Evolutionary conservation across 352 stramenopile species (phyloP).

Genomic region (Phytophthora agathidicida): DNA sequence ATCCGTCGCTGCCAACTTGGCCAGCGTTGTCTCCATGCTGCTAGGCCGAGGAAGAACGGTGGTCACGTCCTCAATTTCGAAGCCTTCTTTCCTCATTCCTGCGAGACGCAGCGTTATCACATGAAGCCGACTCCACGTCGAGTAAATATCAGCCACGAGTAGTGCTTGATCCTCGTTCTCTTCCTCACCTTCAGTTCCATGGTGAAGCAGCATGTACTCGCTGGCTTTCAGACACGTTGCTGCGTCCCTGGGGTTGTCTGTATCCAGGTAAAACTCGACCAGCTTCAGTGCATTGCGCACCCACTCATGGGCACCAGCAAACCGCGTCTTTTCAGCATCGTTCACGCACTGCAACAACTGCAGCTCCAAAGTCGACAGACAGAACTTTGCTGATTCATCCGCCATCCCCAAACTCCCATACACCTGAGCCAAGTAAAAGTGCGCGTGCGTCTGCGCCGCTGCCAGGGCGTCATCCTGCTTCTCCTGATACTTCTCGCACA

Average conservation of each 20-base stretch:
- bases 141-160: slow-evolving; percentile 46
- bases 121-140: slow-evolving; percentile 62
- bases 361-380: slow-evolving; percentile 65
- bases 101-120: slow-evolving; percentile 52
- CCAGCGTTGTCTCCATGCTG: slow-evolving; percentile 38
- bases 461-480: slow-evolving; percentile 13
- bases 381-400: slow-evolving; percentile 64
- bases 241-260: slow-evolving; percentile 48
- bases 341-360: slow-evolving; percentile 41
- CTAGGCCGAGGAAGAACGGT: slow-evolving; percentile 21
- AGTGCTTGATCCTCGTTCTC: slow-evolving; percentile 31
- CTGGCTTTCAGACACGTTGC: slow-evolving; percentile 52
- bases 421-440: slow-evolving; percentile 80
- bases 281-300: slow-evolving; percentile 59
- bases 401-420: slow-evolving; percentile 57
- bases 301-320: slow-evolving; percentile 54
- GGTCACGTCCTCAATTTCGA: slow-evolving; percentile 1
- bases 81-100: slow-evolving; percentile 31
- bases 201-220: slow-evolving; percentile 44
- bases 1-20: neutral
- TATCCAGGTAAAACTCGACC: slow-evolving; percentile 67
- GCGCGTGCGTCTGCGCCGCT: slow-evolving; percentile 47
- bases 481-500: slow-evolving; percentile 20
- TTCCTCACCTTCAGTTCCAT: slow-evolving; percentile 10
- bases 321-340: neutral